These are phyloP conservation scores for Kuraishia borneana DNA, from an alignment of 805 yeast genomes.

Conservation along the genomic window DNA sequence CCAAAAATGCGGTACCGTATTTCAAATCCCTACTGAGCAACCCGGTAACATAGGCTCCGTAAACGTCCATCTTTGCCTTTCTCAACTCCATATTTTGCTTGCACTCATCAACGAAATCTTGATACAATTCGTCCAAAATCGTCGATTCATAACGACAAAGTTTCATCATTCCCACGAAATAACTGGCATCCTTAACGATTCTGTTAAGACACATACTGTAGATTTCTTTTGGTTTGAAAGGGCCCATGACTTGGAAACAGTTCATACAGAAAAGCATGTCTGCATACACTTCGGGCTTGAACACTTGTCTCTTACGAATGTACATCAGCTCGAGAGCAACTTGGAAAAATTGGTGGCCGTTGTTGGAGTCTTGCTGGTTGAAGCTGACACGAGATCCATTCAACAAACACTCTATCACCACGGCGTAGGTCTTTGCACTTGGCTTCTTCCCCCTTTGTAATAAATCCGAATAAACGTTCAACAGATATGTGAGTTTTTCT, in stretches of 20 bases:
- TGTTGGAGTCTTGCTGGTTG: conserved; percentile 21
- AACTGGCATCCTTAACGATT: neutral
- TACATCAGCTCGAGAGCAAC: conserved; percentile 36
- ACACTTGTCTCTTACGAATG: conserved; percentile 8
- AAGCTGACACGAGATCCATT: conserved; percentile 33
- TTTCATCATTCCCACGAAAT: neutral
- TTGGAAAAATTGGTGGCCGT: conserved; percentile 34
- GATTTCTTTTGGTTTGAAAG: conserved; percentile 3
- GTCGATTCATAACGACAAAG: neutral
- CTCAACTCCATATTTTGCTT: conserved; percentile 10
- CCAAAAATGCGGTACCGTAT: conserved; percentile 43
- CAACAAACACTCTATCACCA: conserved; percentile 38
- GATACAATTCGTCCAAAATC: conserved; percentile 13
- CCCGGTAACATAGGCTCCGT: conserved; percentile 39
- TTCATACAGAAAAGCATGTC: conserved; percentile 15
- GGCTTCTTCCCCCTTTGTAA: conserved; percentile 47
- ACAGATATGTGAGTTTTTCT: conserved; percentile 45
- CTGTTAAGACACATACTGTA: conserved; percentile 3
- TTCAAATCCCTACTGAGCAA: conserved; percentile 36
- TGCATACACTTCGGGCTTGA: conserved; percentile 8
- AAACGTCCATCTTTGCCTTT: conserved; percentile 33
- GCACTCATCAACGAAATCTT: conserved; percentile 16
- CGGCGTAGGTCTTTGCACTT: conserved; percentile 37
- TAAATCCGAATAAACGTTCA: conserved; percentile 61
- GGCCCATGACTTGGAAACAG: conserved; percentile 11